A percentile compares a stretch with the other conserved stretches of the same genome.
phyloP scores from a whole-genome alignment of 2,329 filamentous ascomycete genomes.

The Blumeria hordei region DNA sequence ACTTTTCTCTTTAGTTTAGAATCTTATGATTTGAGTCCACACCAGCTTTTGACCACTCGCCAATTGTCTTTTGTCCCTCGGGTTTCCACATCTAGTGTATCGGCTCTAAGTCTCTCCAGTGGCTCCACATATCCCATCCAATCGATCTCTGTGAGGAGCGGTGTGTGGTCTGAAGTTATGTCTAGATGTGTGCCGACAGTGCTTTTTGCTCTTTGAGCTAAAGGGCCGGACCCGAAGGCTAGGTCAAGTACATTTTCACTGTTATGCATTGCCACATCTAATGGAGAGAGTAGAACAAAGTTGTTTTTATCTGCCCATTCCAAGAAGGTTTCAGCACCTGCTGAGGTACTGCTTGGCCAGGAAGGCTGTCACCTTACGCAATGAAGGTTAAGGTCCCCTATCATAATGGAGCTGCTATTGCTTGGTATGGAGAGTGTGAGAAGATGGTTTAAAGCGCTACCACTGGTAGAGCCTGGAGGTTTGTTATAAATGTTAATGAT shows the following conservation, averaged over 20 bases:
- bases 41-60: too few species aligned
- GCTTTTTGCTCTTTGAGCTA: neutral
- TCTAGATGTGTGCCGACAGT: neutral
- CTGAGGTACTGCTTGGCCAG: neutral
- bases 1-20: too few species aligned
- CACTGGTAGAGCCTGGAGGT: neutral
- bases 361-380: neutral
- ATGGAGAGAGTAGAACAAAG: neutral
- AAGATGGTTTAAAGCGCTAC: neutral
- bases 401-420: neutral
- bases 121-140: neutral
- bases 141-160: neutral
- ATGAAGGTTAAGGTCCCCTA: neutral
- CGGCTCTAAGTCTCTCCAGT: neutral
- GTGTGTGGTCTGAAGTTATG: neutral
- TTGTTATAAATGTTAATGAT: neutral
- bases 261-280: neutral
- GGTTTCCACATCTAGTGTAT: too few species aligned
- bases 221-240: neutral
- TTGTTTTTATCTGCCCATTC: neutral
- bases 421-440: neutral
- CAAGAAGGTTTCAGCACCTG: neutral
- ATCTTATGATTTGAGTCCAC: too few species aligned
- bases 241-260: neutral
- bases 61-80: too few species aligned